phyloP scores from a whole-genome alignment of 1,284 basidiomycete genomes.

The Sanghuangporus baumii region DNA sequence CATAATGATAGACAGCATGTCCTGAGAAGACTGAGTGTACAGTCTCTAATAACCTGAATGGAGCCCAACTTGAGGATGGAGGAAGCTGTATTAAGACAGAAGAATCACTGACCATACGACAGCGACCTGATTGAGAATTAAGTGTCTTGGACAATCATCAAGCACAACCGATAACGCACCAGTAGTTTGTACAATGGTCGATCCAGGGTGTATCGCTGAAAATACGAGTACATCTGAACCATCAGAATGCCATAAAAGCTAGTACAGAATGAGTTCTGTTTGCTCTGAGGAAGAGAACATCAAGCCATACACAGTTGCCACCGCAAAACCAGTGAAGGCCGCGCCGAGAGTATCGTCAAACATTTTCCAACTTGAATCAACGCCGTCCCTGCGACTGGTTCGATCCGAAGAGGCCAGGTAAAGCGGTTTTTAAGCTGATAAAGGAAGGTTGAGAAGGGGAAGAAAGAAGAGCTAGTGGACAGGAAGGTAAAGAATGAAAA shows the following conservation, averaged over 20 bases:
- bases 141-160: not conserved
- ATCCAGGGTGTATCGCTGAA: slow-evolving; percentile 49
- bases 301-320: slow-evolving; percentile 35
- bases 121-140: slow-evolving; percentile 32
- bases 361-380: not conserved
- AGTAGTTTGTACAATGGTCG: slow-evolving; percentile 45
- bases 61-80: not conserved
- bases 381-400: not conserved
- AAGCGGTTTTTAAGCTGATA: not conserved
- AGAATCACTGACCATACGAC: slow-evolving; percentile 35
- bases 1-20: slow-evolving; percentile 53
- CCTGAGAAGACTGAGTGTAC: slow-evolving; percentile 50
- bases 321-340: slow-evolving; percentile 49
- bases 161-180: slow-evolving; percentile 34
- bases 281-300: not conserved
- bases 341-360: slow-evolving; percentile 53
- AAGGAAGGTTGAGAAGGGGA: slow-evolving; percentile 1
- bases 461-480: not conserved
- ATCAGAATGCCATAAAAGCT: slow-evolving; percentile 47
- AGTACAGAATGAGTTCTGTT: not conserved
- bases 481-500: not conserved
- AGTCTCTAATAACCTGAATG: slow-evolving; percentile 42
- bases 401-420: not conserved
- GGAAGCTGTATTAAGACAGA: not conserved
- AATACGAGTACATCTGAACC: slow-evolving; percentile 50